phyloP scores from a whole-genome alignment of 495 filamentous ascomycete species.

The Aspergillus nidulans region DNA sequence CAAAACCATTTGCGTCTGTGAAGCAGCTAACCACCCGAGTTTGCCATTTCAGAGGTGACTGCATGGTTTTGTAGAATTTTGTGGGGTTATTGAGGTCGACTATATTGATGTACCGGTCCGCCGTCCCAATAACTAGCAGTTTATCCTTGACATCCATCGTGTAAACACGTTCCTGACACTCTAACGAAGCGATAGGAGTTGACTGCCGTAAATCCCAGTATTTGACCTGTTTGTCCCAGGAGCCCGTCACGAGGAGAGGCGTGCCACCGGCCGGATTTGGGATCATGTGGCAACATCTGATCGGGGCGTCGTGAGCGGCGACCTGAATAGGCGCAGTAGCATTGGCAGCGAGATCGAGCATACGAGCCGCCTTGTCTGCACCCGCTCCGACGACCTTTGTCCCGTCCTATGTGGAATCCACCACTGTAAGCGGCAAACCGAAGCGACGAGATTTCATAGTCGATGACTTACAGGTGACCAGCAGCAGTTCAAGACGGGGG shows the following conservation, averaged over 20 bases:
- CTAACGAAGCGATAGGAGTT: slow-evolving; percentile 57
- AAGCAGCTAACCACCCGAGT: slow-evolving; percentile 83
- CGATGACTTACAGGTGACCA: slow-evolving; percentile 72
- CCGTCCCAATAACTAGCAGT: slow-evolving; percentile 76
- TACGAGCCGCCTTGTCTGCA: slow-evolving; percentile 76
- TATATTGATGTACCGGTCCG: slow-evolving; percentile 84
- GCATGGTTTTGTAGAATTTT: slow-evolving; percentile 76
- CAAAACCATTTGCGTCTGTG: slow-evolving; percentile 76
- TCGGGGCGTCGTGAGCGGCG: slow-evolving; percentile 74
- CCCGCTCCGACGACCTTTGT: slow-evolving; percentile 76
- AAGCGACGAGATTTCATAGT: slow-evolving; percentile 4
- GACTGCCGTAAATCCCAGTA: slow-evolving; percentile 84
- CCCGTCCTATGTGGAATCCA: slow-evolving; percentile 47
- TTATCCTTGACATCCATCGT: slow-evolving; percentile 77
- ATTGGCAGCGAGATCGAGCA: slow-evolving; percentile 66
- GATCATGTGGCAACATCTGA: slow-evolving; percentile 76
- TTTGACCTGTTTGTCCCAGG: slow-evolving; percentile 94
- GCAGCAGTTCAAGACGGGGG: slow-evolving; percentile 69
- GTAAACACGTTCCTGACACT: slow-evolving; percentile 79
- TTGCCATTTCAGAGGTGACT: slow-evolving; percentile 85
- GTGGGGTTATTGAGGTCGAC: slow-evolving; percentile 74
- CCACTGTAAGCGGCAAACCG: background rate
- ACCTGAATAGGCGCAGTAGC: slow-evolving; percentile 55
- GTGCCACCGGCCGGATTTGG: slow-evolving; percentile 47
- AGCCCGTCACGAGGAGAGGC: slow-evolving; percentile 76